Percentiles rank a stretch among this genome's conserved stretches.
Conservation (phyloP, 225 moss, liverwort and hornwort species). For the Marchantia paleacea region DNA sequence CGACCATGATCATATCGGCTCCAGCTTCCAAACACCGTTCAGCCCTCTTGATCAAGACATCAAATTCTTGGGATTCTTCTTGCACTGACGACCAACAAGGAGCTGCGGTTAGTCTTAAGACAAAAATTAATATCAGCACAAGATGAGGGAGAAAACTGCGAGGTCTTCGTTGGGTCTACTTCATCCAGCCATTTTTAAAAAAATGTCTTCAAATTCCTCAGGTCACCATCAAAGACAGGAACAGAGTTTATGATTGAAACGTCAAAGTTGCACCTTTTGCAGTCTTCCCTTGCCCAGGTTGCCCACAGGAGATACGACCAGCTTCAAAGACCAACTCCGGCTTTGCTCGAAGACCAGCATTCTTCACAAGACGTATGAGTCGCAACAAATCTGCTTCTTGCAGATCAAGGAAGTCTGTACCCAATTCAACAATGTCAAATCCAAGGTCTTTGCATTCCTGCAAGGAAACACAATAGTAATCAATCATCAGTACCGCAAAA, state of each 20-base stretch:
- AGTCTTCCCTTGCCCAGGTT: slow-evolving; percentile 28
- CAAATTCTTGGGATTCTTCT: slow-evolving; percentile 47
- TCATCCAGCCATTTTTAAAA: too few species aligned
- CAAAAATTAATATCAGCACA: too few species aligned
- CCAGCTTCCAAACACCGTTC: slow-evolving; percentile 70
- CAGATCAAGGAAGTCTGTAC: slow-evolving; percentile 53
- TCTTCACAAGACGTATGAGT: slow-evolving; percentile 56
- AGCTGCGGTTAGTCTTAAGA: too few species aligned
- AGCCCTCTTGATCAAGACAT: slow-evolving; percentile 58
- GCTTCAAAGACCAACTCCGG: slow-evolving; percentile 57
- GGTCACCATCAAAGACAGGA: too few species aligned
- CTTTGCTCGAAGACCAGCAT: slow-evolving; percentile 63
- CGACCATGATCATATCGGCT: slow-evolving; percentile 68
- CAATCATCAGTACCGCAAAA: background rate
- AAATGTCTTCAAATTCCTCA: too few species aligned
- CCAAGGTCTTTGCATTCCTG: slow-evolving; percentile 78
- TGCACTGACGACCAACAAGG: background rate
- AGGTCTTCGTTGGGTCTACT: too few species aligned
- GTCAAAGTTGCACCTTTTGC: background rate
- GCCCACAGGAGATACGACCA: slow-evolving; percentile 27
- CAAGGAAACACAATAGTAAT: background rate
- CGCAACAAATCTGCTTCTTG: slow-evolving; percentile 57
- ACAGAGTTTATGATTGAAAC: too few species aligned
- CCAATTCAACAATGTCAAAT: slow-evolving; percentile 66
- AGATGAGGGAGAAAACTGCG: too few species aligned